Percentiles rank a stretch among this genome's conserved stretches.
These are phyloP conservation scores for Alternaria sp. DNA, from an alignment of 2,329 filamentous ascomycete genomes.

Conservation along the genomic window DNA sequence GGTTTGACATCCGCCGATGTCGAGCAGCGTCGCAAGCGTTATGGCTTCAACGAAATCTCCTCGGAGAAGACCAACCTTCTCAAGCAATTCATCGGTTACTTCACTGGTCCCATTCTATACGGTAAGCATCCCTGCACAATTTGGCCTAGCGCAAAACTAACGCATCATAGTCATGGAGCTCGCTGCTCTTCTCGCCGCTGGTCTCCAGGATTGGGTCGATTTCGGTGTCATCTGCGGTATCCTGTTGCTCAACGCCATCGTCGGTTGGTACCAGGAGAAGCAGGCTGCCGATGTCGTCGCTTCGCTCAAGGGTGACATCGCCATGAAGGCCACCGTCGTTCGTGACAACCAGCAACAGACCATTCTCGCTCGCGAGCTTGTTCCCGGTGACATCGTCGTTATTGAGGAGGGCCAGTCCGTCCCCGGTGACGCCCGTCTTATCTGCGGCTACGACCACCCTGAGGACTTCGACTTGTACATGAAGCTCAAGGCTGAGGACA, in stretches of 20 bases:
- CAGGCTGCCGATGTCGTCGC: conserved; percentile 73
- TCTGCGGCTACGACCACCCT: conserved; percentile 73
- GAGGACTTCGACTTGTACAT: conserved; percentile 72
- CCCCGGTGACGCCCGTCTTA: conserved; percentile 72
- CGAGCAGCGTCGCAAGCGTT: conserved; percentile 68
- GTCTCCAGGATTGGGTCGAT: conserved; percentile 77
- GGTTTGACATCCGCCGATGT: conserved; percentile 68
- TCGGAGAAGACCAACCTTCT: conserved; percentile 79
- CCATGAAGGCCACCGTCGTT: conserved; percentile 73
- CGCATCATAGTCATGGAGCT: conserved; percentile 71
- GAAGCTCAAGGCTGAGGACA: conserved; percentile 64
- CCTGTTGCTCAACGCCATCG: conserved; percentile 74
- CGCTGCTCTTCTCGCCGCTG: conserved; percentile 74
- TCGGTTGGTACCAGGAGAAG: conserved; percentile 84
- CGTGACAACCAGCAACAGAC: conserved; percentile 72
- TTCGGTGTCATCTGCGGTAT: conserved; percentile 79
- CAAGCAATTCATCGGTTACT: conserved; percentile 76
- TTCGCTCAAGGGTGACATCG: conserved; percentile 77
- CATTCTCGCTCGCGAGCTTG: conserved; percentile 75
- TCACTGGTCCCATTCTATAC: conserved; percentile 78
- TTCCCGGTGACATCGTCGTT: conserved; percentile 77
- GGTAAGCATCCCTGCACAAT: conserved; percentile 59
- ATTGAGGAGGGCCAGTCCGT: conserved; percentile 75
- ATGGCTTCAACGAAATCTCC: conserved; percentile 74
- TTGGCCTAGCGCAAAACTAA: conserved; percentile 18